Conservation (phyloP, 176 grass and related monocot species). For the Cymbopogon citratus region DNA sequence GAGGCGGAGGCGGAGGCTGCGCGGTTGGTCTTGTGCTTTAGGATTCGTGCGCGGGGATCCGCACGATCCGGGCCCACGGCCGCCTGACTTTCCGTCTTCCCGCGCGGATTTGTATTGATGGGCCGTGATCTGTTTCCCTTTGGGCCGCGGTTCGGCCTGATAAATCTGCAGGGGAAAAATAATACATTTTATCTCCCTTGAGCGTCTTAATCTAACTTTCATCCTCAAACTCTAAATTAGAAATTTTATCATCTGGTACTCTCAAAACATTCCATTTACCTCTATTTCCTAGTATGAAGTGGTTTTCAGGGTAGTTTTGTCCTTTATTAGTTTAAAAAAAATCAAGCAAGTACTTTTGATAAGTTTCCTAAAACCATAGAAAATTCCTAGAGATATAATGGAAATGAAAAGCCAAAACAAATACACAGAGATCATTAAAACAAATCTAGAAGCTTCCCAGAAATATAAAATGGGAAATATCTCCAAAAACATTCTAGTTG, state of each 20-base stretch:
- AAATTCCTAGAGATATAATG: not conserved
- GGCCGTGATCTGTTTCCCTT: not conserved
- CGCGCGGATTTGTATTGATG: conserved; percentile 51
- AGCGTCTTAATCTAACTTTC: not conserved
- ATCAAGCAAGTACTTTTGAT: not conserved
- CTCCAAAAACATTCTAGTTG: not conserved
- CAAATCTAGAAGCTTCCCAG: not conserved
- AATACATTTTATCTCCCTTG: not conserved
- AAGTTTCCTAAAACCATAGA: not conserved
- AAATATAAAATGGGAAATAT: not conserved
- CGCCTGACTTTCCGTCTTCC: conserved; percentile 9
- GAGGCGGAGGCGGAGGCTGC: not conserved
- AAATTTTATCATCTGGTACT: not conserved
- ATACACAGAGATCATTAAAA: not conserved
- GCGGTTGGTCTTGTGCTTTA: not conserved
- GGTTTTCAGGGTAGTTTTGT: not conserved
- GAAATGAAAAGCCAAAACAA: not conserved
- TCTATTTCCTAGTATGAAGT: not conserved
- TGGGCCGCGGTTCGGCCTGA: not conserved
- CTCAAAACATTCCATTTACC: not conserved
- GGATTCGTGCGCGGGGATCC: conserved; percentile 26
- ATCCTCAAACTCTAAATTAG: not conserved
- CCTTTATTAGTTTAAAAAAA: not conserved
- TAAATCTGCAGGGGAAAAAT: not conserved
- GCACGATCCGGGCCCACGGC: not conserved